phyloP scores from a whole-genome alignment of 208 protist species.

The Leishmania major region DNA sequence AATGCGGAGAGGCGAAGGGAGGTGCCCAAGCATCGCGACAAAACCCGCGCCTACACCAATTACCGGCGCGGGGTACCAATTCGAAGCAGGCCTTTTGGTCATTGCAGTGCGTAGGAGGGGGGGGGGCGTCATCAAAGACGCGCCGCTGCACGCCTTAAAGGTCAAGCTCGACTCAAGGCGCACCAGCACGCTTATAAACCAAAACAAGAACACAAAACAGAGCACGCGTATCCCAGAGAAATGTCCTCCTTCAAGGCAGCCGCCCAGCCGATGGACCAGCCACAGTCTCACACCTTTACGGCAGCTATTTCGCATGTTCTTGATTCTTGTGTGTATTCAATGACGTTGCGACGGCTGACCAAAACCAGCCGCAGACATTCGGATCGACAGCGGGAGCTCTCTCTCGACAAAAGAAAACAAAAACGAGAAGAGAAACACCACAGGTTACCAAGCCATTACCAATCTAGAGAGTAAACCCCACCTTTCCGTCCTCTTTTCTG shows the following conservation, averaged over 20 bases:
- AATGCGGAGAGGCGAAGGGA: background rate
- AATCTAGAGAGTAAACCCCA: background rate
- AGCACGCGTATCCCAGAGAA: background rate
- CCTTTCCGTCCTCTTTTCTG: background rate
- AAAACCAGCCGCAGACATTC: background rate
- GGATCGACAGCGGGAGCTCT: background rate
- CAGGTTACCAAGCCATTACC: constrained; percentile 2
- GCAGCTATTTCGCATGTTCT: background rate
- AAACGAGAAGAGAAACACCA: background rate
- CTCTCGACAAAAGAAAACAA: background rate
- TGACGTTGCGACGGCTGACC: background rate
- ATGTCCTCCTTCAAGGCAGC: background rate
- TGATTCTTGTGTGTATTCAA: background rate
- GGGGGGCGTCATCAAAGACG: background rate
- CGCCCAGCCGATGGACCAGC: background rate
- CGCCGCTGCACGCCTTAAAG: background rate
- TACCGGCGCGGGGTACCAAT: background rate
- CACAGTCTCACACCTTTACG: background rate
- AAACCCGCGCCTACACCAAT: background rate
- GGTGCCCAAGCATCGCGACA: background rate
- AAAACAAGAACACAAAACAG: background rate
- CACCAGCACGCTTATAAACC: background rate
- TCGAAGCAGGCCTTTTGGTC: background rate
- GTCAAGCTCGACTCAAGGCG: background rate
- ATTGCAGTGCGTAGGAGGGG: too few relatives aligned